Evolutionary conservation across 208 protist species (phyloP).

Genomic region (Leishmania braziliensis): DNA sequence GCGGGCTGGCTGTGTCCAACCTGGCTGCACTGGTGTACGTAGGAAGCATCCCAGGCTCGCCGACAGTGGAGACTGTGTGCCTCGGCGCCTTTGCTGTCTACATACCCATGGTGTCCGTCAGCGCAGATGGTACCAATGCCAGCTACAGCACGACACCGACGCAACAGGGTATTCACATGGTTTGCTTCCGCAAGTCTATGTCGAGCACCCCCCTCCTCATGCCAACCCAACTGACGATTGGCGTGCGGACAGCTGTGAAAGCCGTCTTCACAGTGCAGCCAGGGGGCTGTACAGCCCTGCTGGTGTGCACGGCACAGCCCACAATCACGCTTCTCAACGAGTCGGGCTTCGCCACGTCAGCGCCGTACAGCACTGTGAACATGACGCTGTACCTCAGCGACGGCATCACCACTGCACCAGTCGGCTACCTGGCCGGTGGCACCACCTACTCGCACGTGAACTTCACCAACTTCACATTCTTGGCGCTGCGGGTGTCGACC

Average conservation of each 20-base stretch:
- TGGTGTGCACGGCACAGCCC: conserved; percentile 65
- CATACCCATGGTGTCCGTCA: conserved; percentile 37
- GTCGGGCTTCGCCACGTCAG: conserved; percentile 34
- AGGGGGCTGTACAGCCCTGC: conserved; percentile 38
- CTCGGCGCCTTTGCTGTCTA: conserved; percentile 29
- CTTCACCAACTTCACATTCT: conserved; percentile 66
- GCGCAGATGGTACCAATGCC: conserved; percentile 44
- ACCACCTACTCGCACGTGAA: conserved; percentile 40
- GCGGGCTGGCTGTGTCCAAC: conserved; percentile 44
- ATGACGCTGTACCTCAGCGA: conserved; percentile 49
- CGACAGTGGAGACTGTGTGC: conserved; percentile 43
- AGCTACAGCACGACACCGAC: conserved; percentile 55
- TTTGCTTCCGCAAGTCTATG: conserved; percentile 54
- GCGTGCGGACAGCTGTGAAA: conserved; percentile 38
- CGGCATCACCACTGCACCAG: conserved; percentile 31
- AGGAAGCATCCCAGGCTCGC: conserved; percentile 13
- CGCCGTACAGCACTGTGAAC: conserved; percentile 44
- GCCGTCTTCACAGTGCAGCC: conserved; percentile 63
- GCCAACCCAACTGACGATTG: conserved; percentile 36
- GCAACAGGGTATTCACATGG: conserved; percentile 49
- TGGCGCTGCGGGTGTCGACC: conserved; percentile 46
- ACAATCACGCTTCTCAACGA: conserved; percentile 54
- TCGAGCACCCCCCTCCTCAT: conserved; percentile 35
- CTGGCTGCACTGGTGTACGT: conserved; percentile 62
- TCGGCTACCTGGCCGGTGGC: conserved; percentile 41